A percentile compares a stretch with the other conserved stretches of the same genome.
These are phyloP conservation scores for Neonectria neomacrospora DNA, from an alignment of 2,329 filamentous ascomycete species.

Conservation along the genomic window DNA sequence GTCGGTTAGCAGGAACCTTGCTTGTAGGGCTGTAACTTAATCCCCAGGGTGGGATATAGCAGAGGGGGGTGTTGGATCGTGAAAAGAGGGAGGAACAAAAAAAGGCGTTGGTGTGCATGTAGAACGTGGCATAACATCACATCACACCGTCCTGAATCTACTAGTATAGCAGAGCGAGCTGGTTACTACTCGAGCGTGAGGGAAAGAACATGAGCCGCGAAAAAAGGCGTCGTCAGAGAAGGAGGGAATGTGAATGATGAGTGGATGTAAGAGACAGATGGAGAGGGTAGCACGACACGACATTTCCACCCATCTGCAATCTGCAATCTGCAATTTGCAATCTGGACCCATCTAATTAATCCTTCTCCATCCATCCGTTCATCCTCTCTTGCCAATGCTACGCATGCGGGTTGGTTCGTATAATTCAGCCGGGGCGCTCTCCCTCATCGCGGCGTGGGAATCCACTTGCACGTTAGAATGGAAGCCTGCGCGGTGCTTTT, in stretches of 20 bases:
- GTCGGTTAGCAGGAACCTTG: slow-evolving; percentile 8
- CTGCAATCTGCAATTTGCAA: not conserved
- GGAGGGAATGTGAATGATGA: not conserved
- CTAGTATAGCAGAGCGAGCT: too few relatives aligned
- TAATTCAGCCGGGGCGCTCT: not conserved
- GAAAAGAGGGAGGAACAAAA: not conserved
- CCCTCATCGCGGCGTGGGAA: not conserved
- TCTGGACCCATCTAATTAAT: not conserved
- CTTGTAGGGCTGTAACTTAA: slow-evolving; percentile 16
- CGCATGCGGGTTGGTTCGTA: not conserved
- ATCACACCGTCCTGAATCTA: too few relatives aligned
- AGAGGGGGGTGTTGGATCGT: not conserved
- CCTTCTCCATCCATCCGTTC: not conserved
- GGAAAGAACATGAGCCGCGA: not conserved
- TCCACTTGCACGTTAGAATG: not conserved
- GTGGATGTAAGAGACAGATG: slow-evolving; percentile 9
- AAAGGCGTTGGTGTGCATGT: not conserved
- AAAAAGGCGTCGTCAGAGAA: not conserved
- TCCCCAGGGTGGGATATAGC: not conserved
- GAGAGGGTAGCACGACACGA: slow-evolving; percentile 22
- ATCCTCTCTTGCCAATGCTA: not conserved
- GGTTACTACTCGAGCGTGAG: too few relatives aligned
- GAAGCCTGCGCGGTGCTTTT: not conserved
- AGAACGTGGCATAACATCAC: not conserved
- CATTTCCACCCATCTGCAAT: slow-evolving; percentile 19